Conservation (phyloP, 768 basidiomycete species). For the Amanita pallidorosea region DNA sequence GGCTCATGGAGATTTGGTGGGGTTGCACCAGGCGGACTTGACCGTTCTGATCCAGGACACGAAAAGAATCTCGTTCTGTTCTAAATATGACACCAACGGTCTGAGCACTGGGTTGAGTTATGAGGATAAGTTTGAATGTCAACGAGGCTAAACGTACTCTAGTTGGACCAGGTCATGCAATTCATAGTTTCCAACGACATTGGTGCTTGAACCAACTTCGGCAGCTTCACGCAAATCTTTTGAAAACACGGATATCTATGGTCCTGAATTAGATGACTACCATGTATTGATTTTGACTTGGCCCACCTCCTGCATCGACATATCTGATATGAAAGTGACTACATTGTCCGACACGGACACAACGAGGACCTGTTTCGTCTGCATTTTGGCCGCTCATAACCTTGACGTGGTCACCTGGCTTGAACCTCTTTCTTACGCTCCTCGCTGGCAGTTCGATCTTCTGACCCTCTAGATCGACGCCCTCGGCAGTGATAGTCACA, state of each 20-base stretch:
- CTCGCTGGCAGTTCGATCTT: conserved; percentile 79
- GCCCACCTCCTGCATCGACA: conserved; percentile 87
- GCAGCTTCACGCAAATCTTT: conserved; percentile 97
- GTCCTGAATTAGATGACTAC: conserved; percentile 5
- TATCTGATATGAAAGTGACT: conserved; percentile 94
- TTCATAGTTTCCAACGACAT: conserved; percentile 88
- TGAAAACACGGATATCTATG: conserved; percentile 89
- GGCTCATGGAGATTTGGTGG: conserved; percentile 88
- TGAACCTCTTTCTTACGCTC: conserved; percentile 91
- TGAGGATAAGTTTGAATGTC: not conserved
- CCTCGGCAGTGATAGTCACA: conserved; percentile 71
- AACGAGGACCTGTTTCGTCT: conserved; percentile 93
- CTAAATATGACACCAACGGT: conserved; percentile 97
- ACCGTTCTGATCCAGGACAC: conserved; percentile 90
- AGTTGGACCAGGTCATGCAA: conserved; percentile 94
- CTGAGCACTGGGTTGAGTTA: conserved; percentile 47
- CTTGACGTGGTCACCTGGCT: conserved; percentile 96
- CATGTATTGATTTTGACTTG: not conserved
- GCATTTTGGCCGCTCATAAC: conserved; percentile 93
- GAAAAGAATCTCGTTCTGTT: conserved; percentile 92
- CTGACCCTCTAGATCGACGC: conserved; percentile 78
- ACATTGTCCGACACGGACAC: conserved; percentile 85
- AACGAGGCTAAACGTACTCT: conserved; percentile 50
- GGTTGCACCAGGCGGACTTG: conserved; percentile 84
- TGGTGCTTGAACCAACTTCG: conserved; percentile 88